Conservation (phyloP, 495 filamentous ascomycete genomes). For the Penicillium atrosanguineum region DNA sequence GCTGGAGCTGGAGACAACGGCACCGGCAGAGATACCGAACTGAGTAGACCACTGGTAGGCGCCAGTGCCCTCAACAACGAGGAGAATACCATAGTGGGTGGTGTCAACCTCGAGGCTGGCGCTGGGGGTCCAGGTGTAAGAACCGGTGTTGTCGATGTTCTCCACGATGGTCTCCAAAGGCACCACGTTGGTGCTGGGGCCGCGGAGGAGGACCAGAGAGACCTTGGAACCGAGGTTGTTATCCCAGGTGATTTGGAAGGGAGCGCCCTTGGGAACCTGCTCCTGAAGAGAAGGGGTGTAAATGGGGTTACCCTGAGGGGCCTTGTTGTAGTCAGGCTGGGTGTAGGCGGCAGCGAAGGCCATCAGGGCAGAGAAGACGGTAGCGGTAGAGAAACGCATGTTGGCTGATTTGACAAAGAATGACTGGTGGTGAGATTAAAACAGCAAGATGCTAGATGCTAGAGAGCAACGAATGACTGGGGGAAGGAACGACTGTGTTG, state of each 20-base stretch:
- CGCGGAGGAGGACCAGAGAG: constrained; percentile 62
- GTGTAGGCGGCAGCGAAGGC: constrained; percentile 54
- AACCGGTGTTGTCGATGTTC: constrained; percentile 56
- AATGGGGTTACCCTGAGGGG: constrained; percentile 59
- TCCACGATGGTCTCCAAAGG: constrained; percentile 56
- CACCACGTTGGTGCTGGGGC: constrained; percentile 54
- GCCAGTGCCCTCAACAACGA: constrained; percentile 61
- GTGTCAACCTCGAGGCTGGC: constrained; percentile 44
- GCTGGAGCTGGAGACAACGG: constrained; percentile 1
- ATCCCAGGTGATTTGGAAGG: constrained; percentile 62
- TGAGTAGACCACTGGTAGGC: constrained; percentile 68
- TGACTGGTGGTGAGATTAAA: constrained; percentile 16
- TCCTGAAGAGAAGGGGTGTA: constrained; percentile 48
- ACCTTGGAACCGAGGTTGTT: constrained; percentile 46
- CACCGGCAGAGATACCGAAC: constrained; percentile 60
- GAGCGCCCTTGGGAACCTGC: constrained; percentile 52
- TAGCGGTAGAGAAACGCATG: constrained; percentile 52
- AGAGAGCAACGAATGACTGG: constrained; percentile 13
- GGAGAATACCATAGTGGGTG: constrained; percentile 63
- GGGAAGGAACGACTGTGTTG: constrained; percentile 14
- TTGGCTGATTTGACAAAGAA: constrained; percentile 26
- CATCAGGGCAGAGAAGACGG: constrained; percentile 47
- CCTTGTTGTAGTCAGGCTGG: constrained; percentile 43
- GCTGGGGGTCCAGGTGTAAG: constrained; percentile 55
- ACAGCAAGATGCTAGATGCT: background rate